Base-by-base conservation (phyloP, 106 monocot genomes). In the Xerophyta viscosa region DNA sequence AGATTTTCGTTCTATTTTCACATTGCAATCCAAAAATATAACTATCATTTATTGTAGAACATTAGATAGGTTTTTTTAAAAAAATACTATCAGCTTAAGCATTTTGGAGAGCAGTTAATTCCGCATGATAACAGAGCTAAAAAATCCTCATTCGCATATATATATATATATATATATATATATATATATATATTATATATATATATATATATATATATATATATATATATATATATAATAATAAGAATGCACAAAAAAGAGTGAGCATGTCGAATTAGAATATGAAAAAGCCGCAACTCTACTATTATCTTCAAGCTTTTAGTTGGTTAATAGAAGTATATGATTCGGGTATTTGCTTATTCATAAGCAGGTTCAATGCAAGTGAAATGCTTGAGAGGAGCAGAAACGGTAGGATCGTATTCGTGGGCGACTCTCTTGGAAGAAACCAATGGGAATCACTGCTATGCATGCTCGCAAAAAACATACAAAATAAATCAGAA, bases 381-480 rank as follows among this genome's bases (percentile, higher is more conserved):
- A 82, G 55, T 10, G 58, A 76, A 7, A 71, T 89, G 81, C 62
- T 98, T 12, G 96, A 82, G 61, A 60, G 42, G 48, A 78, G 61
- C 73, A 73, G 66, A 48, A 82, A 98, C 70, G 60, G 58, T 48
- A 73, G 81, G 20, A 89, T 98, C 8, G 64, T 75, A 0, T 86
- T 89, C 31, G 89, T 66, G 1, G 96, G 96, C 0, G 96, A 98
- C 20, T 98, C 96, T 2, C 82, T 98, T 10, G 96, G 96, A 2
- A 44, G 96, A 42, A 98, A 98, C 54, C 96, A 98, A 36, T 98
- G 96, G 96, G 96, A 98, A 54, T 98, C 96, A 0, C 46, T 98
- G 18, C 20, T 98, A 2, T 98, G 96, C 71, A 89, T 89, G 73
- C 71, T 89, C 2, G 61, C 79, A 0, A 41, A 11, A 8, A 53